Percentiles rank a stretch among this genome's conserved stretches.
These are phyloP conservation scores for Chlamydomonas eustigma DNA, from an alignment of 139 green algal species.

Conservation along the genomic window DNA sequence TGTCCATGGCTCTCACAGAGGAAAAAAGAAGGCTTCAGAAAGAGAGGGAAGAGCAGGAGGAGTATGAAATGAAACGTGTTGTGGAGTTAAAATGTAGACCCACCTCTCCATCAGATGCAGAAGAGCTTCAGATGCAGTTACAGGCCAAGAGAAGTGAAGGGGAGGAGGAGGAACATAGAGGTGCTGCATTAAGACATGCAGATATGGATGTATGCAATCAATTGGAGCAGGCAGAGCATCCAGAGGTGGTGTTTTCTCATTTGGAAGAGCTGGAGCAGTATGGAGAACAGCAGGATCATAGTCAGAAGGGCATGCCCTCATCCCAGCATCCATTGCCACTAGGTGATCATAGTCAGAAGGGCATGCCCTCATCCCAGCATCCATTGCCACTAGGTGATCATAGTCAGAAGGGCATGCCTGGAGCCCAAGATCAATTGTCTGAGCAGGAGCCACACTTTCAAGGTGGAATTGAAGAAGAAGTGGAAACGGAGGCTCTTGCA, in stretches of 20 bases:
- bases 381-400: not conserved
- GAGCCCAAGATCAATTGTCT: not conserved
- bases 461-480: no score
- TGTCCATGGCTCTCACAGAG: no score
- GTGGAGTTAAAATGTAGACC: no score
- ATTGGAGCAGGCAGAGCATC: not conserved
- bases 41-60: not conserved
- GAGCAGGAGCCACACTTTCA: no score
- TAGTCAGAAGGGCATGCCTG: not conserved
- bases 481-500: no score
- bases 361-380: not conserved
- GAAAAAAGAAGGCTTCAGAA: not conserved
- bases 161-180: not conserved
- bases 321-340: not conserved
- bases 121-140: not conserved
- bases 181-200: not conserved
- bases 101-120: no score
- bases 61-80: not conserved
- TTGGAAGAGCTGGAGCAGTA: not conserved
- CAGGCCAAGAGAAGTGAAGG: not conserved
- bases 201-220: not conserved
- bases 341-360: not conserved
- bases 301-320: not conserved
- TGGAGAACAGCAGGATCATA: not conserved
- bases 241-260: not conserved